A percentile compares a stretch with the other conserved stretches of the same genome.
phyloP scores from a whole-genome alignment of 2,329 filamentous ascomycete species.

The Cryphonectria naterciae region DNA sequence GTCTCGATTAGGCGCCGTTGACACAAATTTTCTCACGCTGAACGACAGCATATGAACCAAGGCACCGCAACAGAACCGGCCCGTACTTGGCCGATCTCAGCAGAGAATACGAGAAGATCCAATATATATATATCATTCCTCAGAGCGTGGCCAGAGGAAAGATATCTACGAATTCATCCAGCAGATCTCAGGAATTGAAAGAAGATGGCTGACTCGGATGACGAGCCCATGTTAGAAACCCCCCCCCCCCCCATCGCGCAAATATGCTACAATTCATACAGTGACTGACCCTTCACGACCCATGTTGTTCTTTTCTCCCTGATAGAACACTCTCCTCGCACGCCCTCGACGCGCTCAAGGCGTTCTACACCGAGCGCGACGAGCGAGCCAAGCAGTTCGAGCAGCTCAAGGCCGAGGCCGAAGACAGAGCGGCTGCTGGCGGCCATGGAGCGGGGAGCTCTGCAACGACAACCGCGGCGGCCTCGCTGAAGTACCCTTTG shows the following conservation, averaged over 20 bases:
- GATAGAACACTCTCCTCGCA: constrained; percentile 65
- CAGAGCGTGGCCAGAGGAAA: neutral
- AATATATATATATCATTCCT: neutral
- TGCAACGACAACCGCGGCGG: constrained; percentile 2
- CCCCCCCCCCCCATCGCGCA: neutral
- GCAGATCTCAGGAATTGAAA: neutral
- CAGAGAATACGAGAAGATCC: neutral
- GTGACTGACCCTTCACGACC: neutral
- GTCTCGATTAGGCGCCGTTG: neutral
- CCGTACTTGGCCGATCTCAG: neutral
- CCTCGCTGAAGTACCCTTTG: constrained; percentile 37
- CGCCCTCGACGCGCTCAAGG: constrained; percentile 69
- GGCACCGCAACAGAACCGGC: neutral
- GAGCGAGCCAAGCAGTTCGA: constrained; percentile 68
- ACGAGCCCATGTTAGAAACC: constrained; percentile 54
- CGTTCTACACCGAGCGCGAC: constrained; percentile 76
- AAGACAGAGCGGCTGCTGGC: constrained; percentile 46
- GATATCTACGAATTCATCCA: neutral
- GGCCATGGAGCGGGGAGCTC: neutral
- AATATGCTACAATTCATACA: neutral
- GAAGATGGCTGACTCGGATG: constrained; percentile 44
- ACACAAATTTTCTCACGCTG: neutral
- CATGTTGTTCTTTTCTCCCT: neutral
- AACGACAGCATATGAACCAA: neutral
- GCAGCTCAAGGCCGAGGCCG: constrained; percentile 65